A percentile compares a stretch with the other conserved stretches of the same genome.
Evolutionary conservation across 2,329 filamentous ascomycete species (phyloP).

Genomic region (Xylariaceae sp.): DNA sequence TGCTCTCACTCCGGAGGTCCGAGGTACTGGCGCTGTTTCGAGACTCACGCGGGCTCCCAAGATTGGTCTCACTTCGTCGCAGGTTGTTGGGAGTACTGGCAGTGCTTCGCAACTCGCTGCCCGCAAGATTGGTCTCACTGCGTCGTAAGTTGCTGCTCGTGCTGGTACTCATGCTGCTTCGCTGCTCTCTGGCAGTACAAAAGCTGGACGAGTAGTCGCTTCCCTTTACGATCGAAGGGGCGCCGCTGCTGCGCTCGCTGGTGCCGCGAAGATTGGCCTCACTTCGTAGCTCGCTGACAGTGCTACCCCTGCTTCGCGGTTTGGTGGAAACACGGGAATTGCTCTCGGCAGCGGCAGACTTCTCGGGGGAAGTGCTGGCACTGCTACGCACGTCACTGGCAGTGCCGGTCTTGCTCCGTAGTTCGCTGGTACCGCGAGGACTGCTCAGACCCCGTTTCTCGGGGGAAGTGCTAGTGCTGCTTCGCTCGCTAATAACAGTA

Average conservation of each 20-base stretch:
- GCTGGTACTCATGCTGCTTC: not conserved
- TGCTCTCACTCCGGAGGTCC: constrained; percentile 13
- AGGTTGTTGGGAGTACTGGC: not conserved
- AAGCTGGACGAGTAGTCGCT: too few relatives aligned
- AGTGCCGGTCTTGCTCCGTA: not conserved
- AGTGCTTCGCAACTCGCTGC: not conserved
- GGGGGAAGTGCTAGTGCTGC: not conserved
- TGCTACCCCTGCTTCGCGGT: not conserved
- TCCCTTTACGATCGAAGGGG: too few relatives aligned
- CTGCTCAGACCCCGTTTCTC: not conserved
- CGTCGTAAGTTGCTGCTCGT: not conserved
- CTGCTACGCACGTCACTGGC: not conserved
- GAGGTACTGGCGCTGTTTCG: too few relatives aligned
- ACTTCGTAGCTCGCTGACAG: not conserved
- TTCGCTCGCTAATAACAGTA: too few relatives aligned
- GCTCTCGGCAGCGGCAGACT: not conserved
- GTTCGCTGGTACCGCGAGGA: not conserved
- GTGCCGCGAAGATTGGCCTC: not conserved
- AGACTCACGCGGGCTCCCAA: too few relatives aligned
- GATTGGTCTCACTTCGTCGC: too few relatives aligned
- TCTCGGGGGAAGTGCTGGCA: not conserved
- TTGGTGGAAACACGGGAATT: not conserved
- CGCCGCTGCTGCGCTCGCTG: not conserved
- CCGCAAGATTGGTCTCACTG: not conserved
- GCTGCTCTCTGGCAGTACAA: not conserved